These are phyloP conservation scores for Alternaria angustiovoidea DNA, from an alignment of 2,329 filamentous ascomycete genomes.

Conservation along the genomic window DNA sequence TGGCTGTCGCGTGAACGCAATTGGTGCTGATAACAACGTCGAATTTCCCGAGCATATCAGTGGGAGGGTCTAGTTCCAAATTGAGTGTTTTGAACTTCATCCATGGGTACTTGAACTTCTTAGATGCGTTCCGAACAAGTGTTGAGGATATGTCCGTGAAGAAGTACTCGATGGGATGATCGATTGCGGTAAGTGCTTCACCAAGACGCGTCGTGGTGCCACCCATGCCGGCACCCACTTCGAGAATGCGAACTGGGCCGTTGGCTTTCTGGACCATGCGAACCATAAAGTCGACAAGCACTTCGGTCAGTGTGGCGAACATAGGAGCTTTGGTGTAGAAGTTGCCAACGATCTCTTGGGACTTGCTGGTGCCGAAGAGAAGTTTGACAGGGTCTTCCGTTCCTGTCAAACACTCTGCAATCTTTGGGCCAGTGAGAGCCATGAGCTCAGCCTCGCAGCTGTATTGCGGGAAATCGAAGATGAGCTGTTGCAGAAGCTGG, in stretches of 20 bases:
- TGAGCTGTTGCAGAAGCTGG: neutral
- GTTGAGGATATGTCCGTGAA: conserved; percentile 53
- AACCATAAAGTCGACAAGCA: conserved; percentile 21
- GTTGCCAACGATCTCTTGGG: conserved; percentile 21
- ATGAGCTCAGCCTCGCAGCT: conserved; percentile 19
- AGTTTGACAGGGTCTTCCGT: conserved; percentile 20
- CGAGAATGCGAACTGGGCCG: conserved; percentile 40
- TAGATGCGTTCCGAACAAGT: conserved; percentile 47
- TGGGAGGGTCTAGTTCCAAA: conserved; percentile 24
- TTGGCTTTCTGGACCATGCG: conserved; percentile 7
- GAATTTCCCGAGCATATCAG: conserved; percentile 10
- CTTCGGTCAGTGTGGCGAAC: conserved; percentile 23
- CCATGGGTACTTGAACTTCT: conserved; percentile 35
- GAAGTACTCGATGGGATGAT: conserved; percentile 44
- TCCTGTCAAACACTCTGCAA: conserved; percentile 24
- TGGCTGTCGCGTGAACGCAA: conserved; percentile 33
- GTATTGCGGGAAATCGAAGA: conserved; percentile 20
- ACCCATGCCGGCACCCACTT: conserved; percentile 52
- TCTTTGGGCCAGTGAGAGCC: conserved; percentile 13
- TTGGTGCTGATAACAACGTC: conserved; percentile 28
- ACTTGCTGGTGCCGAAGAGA: conserved; percentile 20
- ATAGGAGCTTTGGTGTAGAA: conserved; percentile 29
- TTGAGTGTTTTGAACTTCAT: conserved; percentile 47
- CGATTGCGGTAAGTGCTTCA: conserved; percentile 10
- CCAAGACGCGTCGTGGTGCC: conserved; percentile 44